Base-by-base conservation (phyloP, 208 protist species). In the Trypanosoma grayi region DNA sequence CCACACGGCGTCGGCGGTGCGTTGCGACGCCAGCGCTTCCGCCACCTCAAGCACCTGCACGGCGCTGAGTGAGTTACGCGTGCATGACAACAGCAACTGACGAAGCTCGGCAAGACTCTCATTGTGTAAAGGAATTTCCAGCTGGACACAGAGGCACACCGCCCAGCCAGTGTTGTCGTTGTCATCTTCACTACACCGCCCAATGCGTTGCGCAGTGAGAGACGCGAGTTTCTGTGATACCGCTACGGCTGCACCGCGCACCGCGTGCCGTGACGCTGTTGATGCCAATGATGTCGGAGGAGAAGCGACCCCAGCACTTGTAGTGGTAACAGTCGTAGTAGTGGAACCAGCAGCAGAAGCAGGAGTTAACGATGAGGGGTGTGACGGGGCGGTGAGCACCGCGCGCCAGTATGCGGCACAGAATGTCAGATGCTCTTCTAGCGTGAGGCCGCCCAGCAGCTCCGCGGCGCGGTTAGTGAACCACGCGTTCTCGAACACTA, bases 401-500 rank as follows among this genome's bases (percentile, higher is more conserved):
- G 53, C 50, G 5, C 46, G 64, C 64, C 66, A 72, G 5, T 53
- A 24, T 20, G 51, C 47, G 33, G 50, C 66, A 25, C 47, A 55
- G 22, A 60, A 40, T 7, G 28, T 37, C 11, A 72, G 5, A 27
- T 72, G 66, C 30, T 64, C 66, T 3, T 64, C 57, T 13, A 72
- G 56, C 3, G 56, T 46, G 39, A 65, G 39, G 7, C 6, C 43
- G 10, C 13, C 43, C 18, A 72, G 41, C 7, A 64, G 6, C 5
- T 34, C 34, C 20, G 40, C 39, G 39, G 41, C 40, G 28, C 43
- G n/a, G 0, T 50, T 33, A 18, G 33, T 24, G 30, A 72, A 60
- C 66, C 57, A 65, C 25, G 47, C 18, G 6, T 55, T 56, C 48
- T 52, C 57, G 44, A 72, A 52, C 20, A 63, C 22, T 40, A 72